These are phyloP conservation scores for Tricholoma saponaceum DNA, from an alignment of 768 basidiomycete species.

Conservation along the genomic window DNA sequence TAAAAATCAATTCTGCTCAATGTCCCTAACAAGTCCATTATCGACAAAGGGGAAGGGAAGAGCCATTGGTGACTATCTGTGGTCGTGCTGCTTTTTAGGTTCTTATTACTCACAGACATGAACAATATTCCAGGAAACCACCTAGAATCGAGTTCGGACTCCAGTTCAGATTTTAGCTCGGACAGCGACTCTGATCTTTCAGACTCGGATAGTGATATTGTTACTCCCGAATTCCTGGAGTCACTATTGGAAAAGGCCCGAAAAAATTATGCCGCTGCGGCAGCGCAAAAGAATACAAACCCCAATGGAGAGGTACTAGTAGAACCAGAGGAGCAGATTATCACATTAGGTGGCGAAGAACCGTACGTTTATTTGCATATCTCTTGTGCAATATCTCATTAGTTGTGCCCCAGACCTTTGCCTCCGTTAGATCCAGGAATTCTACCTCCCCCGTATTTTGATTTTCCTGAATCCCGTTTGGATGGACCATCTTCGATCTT, in stretches of 20 bases:
- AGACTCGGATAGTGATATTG: constrained; percentile 39
- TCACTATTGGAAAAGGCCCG: constrained; percentile 62
- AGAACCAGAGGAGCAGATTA: constrained; percentile 48
- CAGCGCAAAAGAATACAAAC: constrained; percentile 19
- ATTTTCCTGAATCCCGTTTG: constrained; percentile 38
- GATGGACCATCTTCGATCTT: constrained; percentile 44
- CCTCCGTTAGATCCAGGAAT: constrained; percentile 63
- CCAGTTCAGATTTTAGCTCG: too few species aligned
- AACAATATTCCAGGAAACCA: not conserved
- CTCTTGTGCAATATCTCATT: not conserved
- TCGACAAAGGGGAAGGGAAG: constrained; percentile 46
- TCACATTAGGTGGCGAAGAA: constrained; percentile 40
- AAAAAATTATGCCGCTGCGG: constrained; percentile 38
- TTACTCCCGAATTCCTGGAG: constrained; percentile 58
- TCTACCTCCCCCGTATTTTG: constrained; percentile 64
- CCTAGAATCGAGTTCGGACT: constrained; percentile 1
- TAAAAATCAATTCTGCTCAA: too few species aligned
- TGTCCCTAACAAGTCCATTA: constrained; percentile 10
- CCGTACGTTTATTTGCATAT: constrained; percentile 26
- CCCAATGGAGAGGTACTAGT: constrained; percentile 14
- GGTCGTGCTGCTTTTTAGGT: not conserved
- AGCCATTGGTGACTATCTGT: constrained; percentile 26
- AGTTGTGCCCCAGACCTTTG: constrained; percentile 38
- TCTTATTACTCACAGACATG: not conserved
- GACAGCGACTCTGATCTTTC: constrained; percentile 30